These are phyloP conservation scores for Brasilioporus rufonigricans DNA, from an alignment of 768 basidiomycete species.

Conservation along the genomic window DNA sequence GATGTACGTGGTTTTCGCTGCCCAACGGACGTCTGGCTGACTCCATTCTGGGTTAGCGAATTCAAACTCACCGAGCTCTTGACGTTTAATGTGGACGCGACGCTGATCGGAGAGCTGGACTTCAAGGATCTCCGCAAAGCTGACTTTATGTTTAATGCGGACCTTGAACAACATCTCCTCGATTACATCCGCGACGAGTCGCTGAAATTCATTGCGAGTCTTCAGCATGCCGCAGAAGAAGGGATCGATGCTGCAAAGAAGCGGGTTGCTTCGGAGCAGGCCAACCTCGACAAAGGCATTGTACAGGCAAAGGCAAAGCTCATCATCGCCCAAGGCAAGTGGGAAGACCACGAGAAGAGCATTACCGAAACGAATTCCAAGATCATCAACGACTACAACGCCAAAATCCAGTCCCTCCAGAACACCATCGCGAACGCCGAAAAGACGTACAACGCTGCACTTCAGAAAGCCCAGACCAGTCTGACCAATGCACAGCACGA, in stretches of 20 bases:
- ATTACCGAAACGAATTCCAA: not conserved
- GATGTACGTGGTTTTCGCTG: not conserved
- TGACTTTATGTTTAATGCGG: slow-evolving; percentile 2
- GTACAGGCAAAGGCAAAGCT: not conserved
- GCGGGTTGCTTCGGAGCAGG: not conserved
- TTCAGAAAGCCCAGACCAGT: not conserved
- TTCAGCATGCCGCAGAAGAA: not conserved
- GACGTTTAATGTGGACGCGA: slow-evolving; percentile 4
- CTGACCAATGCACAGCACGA: slow-evolving; percentile 1
- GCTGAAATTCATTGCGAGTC: not conserved
- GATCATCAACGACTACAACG: not conserved
- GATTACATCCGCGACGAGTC: slow-evolving; percentile 8
- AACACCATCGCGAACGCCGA: not conserved
- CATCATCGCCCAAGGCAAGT: not conserved
- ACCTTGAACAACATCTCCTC: slow-evolving; percentile 8
- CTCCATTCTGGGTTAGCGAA: not conserved
- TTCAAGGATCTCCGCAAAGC: slow-evolving; percentile 6
- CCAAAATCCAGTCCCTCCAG: not conserved
- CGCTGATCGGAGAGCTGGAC: slow-evolving; percentile 1
- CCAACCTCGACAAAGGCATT: not conserved
- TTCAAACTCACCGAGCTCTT: slow-evolving; percentile 5
- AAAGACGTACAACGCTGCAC: not conserved
- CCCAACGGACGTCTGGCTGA: not conserved
- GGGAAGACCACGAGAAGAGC: not conserved
- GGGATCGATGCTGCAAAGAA: not conserved